A percentile compares a stretch with the other conserved stretches of the same genome.
These are phyloP conservation scores for Fraxinus excelsior DNA, from an alignment of 257 asterid genomes.

Conservation along the genomic window DNA sequence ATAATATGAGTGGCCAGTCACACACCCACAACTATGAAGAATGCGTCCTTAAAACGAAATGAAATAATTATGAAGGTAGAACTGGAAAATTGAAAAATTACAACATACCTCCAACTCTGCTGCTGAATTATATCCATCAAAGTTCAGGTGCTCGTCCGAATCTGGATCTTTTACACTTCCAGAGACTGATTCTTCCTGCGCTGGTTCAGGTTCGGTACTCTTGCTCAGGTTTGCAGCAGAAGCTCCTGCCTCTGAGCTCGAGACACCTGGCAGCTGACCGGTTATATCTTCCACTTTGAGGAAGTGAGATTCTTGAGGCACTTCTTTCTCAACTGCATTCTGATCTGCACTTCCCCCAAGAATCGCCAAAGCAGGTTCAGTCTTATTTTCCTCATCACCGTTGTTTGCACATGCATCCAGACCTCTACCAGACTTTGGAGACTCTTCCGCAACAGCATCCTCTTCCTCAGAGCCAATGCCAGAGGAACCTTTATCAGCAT, in stretches of 20 bases:
- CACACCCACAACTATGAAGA: neutral
- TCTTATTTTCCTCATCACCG: slow-evolving; percentile 5
- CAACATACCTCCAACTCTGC: slow-evolving; percentile 62
- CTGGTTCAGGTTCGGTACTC: slow-evolving; percentile 26
- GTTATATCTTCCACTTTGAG: slow-evolving; percentile 30
- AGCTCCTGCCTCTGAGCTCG: slow-evolving; percentile 34
- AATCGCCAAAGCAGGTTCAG: slow-evolving; percentile 26
- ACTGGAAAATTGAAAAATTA: neutral
- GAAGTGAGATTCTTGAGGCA: slow-evolving; percentile 28
- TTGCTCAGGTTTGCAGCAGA: slow-evolving; percentile 26
- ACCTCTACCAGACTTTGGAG: slow-evolving; percentile 28
- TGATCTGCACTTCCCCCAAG: slow-evolving; percentile 32
- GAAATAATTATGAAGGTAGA: neutral
- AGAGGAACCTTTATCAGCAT: slow-evolving; percentile 38
- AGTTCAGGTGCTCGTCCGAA: slow-evolving; percentile 49
- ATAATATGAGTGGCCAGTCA: slow-evolving; percentile 8
- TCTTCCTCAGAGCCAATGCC: slow-evolving; percentile 64
- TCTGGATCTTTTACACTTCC: slow-evolving; percentile 24
- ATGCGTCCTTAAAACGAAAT: neutral
- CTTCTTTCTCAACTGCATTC: slow-evolving; percentile 27
- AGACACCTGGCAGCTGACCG: slow-evolving; percentile 22
- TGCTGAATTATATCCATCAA: slow-evolving; percentile 62
- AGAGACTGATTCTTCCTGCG: slow-evolving; percentile 39
- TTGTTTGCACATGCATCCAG: slow-evolving; percentile 18
- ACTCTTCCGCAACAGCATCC: slow-evolving; percentile 31